phyloP scores from a whole-genome alignment of 371 early-diverging fungal species.

The Dichotomocladium elegans region DNA sequence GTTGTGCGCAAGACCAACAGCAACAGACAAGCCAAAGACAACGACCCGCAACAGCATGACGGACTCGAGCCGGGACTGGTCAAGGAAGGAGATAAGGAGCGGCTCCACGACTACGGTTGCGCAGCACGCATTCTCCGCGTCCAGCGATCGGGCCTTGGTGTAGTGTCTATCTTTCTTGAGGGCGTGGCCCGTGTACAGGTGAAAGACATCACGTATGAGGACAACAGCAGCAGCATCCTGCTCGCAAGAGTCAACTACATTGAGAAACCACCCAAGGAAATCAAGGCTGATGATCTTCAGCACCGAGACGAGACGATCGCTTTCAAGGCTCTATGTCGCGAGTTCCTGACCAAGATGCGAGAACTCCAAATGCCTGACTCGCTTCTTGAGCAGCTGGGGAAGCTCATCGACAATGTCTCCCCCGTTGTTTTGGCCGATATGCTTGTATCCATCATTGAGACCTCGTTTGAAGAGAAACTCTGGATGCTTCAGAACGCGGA shows the following conservation, averaged over 20 bases:
- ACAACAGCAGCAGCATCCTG: too few species aligned
- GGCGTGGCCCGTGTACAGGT: constrained; percentile 36
- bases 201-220: constrained; percentile 13
- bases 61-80: constrained; percentile 6
- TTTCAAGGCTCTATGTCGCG: constrained; percentile 58
- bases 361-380: constrained; percentile 68
- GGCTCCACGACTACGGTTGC: constrained; percentile 37
- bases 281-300: constrained; percentile 26
- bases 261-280: constrained; percentile 6
- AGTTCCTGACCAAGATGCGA: constrained; percentile 55
- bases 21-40: neutral
- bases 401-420: constrained; percentile 61
- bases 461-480: constrained; percentile 70
- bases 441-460: constrained; percentile 70
- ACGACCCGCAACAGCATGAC: neutral
- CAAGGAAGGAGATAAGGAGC: constrained; percentile 16
- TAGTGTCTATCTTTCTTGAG: constrained; percentile 36
- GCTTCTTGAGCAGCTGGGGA: constrained; percentile 59
- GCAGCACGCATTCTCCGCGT: constrained; percentile 37
- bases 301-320: constrained; percentile 47
- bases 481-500: constrained; percentile 56
- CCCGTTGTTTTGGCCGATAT: constrained; percentile 70
- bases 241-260: constrained; percentile 28
- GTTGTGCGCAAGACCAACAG: too few species aligned
- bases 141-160: constrained; percentile 34